Conservation (phyloP, 2,329 filamentous ascomycete species). For the Diaporthe humulicola region DNA sequence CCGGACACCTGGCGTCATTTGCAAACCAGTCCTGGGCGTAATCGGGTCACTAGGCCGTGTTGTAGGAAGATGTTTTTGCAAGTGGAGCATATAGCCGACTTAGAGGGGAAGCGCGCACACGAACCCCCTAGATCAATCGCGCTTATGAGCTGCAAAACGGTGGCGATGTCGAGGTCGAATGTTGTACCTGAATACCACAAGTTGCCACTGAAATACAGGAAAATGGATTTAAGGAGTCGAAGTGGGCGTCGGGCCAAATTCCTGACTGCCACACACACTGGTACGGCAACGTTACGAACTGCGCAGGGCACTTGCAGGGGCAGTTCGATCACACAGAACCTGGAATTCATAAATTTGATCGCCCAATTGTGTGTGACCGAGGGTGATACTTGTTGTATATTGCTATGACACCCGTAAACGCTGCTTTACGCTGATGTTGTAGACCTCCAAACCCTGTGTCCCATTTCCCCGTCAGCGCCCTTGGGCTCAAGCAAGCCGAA, state of each 20-base stretch:
- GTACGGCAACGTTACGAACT: not conserved
- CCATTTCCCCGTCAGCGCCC: not conserved
- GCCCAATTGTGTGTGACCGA: not conserved
- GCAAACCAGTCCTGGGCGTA: not conserved
- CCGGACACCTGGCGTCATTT: not conserved
- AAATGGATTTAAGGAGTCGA: not conserved
- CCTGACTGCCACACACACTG: too few species aligned
- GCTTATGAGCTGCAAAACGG: not conserved
- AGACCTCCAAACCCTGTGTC: not conserved
- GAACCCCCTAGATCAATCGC: not conserved
- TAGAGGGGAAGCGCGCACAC: not conserved
- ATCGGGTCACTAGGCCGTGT: not conserved
- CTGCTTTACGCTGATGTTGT: slow-evolving; percentile 17
- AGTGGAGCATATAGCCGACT: slow-evolving; percentile 35
- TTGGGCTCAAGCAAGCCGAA: not conserved
- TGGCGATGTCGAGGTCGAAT: not conserved
- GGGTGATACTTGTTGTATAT: not conserved
- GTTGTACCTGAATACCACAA: not conserved
- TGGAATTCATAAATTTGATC: not conserved
- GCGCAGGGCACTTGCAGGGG: not conserved
- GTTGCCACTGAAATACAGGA: not conserved
- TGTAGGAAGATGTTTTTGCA: not conserved
- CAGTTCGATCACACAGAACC: not conserved
- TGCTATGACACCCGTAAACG: not conserved
- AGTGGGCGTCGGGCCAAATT: not conserved